Base-by-base conservation (phyloP, 495 filamentous ascomycete genomes). In the Hyaloscypha variabilis region DNA sequence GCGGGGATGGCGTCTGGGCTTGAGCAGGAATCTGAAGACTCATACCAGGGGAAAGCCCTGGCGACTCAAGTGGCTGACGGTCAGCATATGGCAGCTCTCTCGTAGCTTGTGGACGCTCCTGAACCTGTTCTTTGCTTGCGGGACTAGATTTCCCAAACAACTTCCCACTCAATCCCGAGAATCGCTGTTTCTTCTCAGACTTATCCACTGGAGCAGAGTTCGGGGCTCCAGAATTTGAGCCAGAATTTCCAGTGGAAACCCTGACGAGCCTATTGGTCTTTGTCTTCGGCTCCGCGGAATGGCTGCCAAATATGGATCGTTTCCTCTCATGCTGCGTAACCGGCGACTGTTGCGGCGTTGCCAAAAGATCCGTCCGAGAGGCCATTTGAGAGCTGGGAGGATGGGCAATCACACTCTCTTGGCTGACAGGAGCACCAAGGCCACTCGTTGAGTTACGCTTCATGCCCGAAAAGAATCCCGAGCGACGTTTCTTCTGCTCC, bases 111-210 rank as follows among this genome's bases (percentile, higher is more conserved):
- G 39, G 59, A 1, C 49, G 50, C 29, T 52, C 36, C 14, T 59
- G 19, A 55, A 10, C 21, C 3, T 50, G 25, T 21, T 23, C 19
- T 34, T 30, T 29, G 23, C 39, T 17, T 31, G 30, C 17, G 23
- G 13, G 31, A 23, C 36, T 64, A 3, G 29, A 21, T 42, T 65
- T 66, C 30, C 39, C 55, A 31, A 72, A 72, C 13, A 75, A 60
- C 39, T 46, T 46, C 50, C 69, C 68, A 13, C 78, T 75, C 29
- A 83, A 67, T 13, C 72, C 72, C 1, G 81, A 83, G 60, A 83
- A 82, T 30, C 81, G 71, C 39, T 78, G 81, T 67, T 83, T 85
- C 74, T 82, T 83, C 19, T 67, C 62, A 51, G 64, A 54, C 28
- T 76, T 72, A 21, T 71, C 63, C 14, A 36, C 49, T 11, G 49